These are phyloP conservation scores for Thraustochytrium striatum DNA, from an alignment of 352 stramenopile genomes.

Conservation along the genomic window DNA sequence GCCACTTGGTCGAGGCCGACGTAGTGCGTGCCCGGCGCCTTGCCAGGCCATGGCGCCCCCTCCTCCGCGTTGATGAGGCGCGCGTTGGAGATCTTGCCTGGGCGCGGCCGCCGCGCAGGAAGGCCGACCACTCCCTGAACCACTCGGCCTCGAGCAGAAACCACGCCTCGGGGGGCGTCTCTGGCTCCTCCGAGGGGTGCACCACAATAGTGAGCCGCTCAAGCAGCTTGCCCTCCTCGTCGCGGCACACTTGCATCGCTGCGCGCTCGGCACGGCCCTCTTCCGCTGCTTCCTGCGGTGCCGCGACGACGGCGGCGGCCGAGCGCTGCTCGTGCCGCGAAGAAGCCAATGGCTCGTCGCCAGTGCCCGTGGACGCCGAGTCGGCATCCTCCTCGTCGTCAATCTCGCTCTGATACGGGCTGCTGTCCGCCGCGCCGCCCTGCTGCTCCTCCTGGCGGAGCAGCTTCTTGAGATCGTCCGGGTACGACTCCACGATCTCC, in stretches of 20 bases:
- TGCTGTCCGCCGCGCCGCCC: background rate
- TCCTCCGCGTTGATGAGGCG: conserved; percentile 4
- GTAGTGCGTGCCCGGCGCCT: conserved; percentile 5
- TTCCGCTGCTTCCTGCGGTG: background rate
- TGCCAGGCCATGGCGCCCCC: background rate
- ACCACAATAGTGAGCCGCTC: conserved; percentile 22
- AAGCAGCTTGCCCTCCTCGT: conserved; percentile 17
- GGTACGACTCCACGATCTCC: conserved; percentile 1
- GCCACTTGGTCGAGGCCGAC: conserved; percentile 17
- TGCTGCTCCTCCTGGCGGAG: background rate
- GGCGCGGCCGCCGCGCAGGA: conserved; percentile 4
- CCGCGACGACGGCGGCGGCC: background rate
- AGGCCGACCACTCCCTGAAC: conserved; percentile 34
- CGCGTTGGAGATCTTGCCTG: conserved; percentile 20
- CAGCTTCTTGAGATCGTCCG: conserved; percentile 3
- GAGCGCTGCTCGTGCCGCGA: background rate
- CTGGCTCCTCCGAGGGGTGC: conserved; percentile 13
- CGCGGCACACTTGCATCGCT: background rate
- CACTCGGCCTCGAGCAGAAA: conserved; percentile 23
- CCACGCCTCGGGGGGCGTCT: conserved; percentile 2
- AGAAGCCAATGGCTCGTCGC: background rate
- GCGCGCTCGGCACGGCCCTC: background rate
- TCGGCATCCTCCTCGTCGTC: background rate
- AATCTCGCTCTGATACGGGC: background rate
- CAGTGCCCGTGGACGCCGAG: background rate